These are phyloP conservation scores for Chaetomium sp. DNA, from an alignment of 2,329 filamentous ascomycete species.

Conservation along the genomic window DNA sequence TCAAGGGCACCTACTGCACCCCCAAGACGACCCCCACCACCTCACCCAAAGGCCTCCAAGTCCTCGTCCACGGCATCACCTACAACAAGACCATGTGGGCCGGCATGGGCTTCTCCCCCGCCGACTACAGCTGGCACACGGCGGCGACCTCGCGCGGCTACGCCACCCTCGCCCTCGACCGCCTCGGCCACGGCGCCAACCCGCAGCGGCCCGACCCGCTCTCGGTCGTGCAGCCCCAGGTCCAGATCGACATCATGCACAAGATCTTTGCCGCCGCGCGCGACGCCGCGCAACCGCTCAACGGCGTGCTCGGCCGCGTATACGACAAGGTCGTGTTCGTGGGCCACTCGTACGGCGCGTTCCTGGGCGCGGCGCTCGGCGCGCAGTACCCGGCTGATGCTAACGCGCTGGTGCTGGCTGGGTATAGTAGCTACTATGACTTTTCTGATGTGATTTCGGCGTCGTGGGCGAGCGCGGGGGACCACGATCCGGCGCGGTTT, in stretches of 20 bases:
- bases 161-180: slow-evolving; percentile 28
- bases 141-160: slow-evolving; percentile 26
- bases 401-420: slow-evolving; percentile 25
- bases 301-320: neutral
- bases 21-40: neutral
- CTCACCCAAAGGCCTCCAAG: slow-evolving; percentile 14
- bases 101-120: slow-evolving; percentile 19
- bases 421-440: slow-evolving; percentile 23
- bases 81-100: slow-evolving; percentile 30
- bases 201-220: slow-evolving; percentile 25
- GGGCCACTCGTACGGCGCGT: slow-evolving; percentile 30
- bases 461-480: slow-evolving; percentile 1
- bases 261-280: slow-evolving; percentile 22
- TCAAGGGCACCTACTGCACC: slow-evolving; percentile 26
- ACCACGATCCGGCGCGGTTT: slow-evolving; percentile 12
- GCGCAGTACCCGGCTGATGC: slow-evolving; percentile 17
- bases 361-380: slow-evolving; percentile 19
- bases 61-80: slow-evolving; percentile 30
- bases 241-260: slow-evolving; percentile 27
- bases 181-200: slow-evolving; percentile 27
- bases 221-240: slow-evolving; percentile 17
- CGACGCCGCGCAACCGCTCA: neutral
- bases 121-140: slow-evolving; percentile 26
- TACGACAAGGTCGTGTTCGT: slow-evolving; percentile 25
- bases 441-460: slow-evolving; percentile 15